Evolutionary conservation across 2,329 filamentous ascomycete species (phyloP), one percentile per base, ranked within the genome.

Genomic region (Colletotrichum camelliae): DNA sequence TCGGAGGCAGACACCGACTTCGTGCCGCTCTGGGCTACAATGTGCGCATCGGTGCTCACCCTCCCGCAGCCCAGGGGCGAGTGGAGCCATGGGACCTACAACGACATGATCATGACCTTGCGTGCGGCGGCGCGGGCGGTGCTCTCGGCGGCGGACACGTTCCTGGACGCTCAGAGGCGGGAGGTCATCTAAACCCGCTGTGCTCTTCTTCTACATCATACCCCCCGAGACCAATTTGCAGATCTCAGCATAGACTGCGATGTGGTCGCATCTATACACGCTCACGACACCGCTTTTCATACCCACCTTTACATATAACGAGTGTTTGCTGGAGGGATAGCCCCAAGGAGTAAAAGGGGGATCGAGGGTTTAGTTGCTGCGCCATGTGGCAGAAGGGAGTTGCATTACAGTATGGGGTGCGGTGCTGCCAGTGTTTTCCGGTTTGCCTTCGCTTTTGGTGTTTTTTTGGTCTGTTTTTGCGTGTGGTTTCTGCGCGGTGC

Each of bases 191-290:
- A 29, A 4, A 5, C 29, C 5, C 7, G 4, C 29, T 29, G 4
- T 29, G 29, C 29, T 75, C 39, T 69, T 37, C 43, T n/a, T 76
- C 70, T 76, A 76, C 65, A 74, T 74, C 74, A 74, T 74, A 76
- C 70, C 69, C 70, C 5, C 43, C 29, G 48, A 74, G 74, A 74
- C 43, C 58, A 60, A 60, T 43, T 29, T 76, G 74, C 74, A 74
- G 70, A 76, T 76, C 65, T 76, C 58, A 55, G 21, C 70, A 74
- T 65, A 69, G 65, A 65, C 58, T 76, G 74, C 65, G 70, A 74
- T 66, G 48, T 66, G 29, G 39, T 21, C 29, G 74, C 60, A 67
- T 69, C 48, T 69, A 64, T 68, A 74, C 35, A 74, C 65, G 70
- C 74, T 43, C 57, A 60, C 70, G 65, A 76, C 24, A 37, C 58